Percentiles rank a stretch among this genome's conserved stretches.
Conservation (phyloP, 179 eudicot species). For the Beta macrorhiza region DNA sequence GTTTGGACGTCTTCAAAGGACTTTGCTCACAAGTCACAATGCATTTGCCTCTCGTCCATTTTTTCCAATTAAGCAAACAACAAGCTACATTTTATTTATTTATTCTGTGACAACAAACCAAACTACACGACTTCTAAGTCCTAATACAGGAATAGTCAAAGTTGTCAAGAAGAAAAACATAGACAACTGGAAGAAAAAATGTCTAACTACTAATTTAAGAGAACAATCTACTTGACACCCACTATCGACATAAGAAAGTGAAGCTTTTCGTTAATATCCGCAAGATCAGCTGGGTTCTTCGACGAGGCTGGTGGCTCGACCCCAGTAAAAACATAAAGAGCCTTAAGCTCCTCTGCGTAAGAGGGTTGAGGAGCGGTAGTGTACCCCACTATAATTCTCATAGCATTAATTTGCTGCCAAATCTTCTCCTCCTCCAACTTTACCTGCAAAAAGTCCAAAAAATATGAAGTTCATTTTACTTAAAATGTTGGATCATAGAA, state of each 20-base stretch:
- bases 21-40: no score
- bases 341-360: slow-evolving; percentile 59
- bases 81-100: neutral
- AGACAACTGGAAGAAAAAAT: neutral
- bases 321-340: slow-evolving; percentile 73
- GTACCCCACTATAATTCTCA: slow-evolving; percentile 67
- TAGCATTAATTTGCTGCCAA: slow-evolving; percentile 59
- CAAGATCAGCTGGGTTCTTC: slow-evolving; percentile 34
- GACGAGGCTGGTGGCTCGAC: slow-evolving; percentile 62
- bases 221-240: slow-evolving; percentile 43
- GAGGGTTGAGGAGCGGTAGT: slow-evolving; percentile 35
- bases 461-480: neutral
- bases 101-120: neutral
- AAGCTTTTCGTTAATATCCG: slow-evolving; percentile 50
- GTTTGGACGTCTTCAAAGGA: no score
- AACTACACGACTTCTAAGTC: neutral
- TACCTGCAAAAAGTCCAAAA: slow-evolving; percentile 18
- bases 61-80: neutral
- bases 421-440: slow-evolving; percentile 38
- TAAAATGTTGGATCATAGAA: no score
- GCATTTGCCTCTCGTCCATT: neutral
- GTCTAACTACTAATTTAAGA: neutral
- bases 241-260: slow-evolving; percentile 67
- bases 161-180: neutral
- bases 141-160: neutral